Percentiles rank a stretch among this genome's conserved stretches.
Evolutionary conservation across 176 grass and related monocot species (phyloP).

Genomic region (Paspalum notatum): DNA sequence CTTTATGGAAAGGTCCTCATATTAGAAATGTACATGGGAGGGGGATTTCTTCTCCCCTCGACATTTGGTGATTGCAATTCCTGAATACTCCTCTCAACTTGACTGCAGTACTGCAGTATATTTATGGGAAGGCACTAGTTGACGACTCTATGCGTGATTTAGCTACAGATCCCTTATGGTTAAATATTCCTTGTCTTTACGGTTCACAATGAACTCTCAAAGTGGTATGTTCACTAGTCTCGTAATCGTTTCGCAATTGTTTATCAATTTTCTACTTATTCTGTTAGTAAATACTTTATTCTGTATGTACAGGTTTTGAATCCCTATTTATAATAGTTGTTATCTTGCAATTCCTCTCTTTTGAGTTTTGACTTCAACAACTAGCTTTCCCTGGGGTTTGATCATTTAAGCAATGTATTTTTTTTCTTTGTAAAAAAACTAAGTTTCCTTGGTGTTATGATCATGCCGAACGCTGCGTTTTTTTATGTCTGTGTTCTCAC

Average conservation of each 20-base stretch:
- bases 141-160: constrained; percentile 22
- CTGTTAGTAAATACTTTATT: too few species aligned
- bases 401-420: too few species aligned
- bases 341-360: too few species aligned
- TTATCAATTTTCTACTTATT: too few species aligned
- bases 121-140: constrained; percentile 13
- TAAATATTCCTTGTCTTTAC: constrained; percentile 29
- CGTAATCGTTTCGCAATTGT: too few species aligned
- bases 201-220: constrained; percentile 32
- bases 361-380: neutral
- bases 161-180: constrained; percentile 21
- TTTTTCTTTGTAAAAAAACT: too few species aligned
- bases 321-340: too few species aligned
- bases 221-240: constrained; percentile 36
- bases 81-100: constrained; percentile 16
- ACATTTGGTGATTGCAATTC: constrained; percentile 15
- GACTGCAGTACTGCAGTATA: neutral
- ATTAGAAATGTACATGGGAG: constrained; percentile 21
- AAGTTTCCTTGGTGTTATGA: too few species aligned
- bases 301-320: too few species aligned
- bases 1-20: neutral
- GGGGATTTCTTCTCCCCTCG: constrained; percentile 22
- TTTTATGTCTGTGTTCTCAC: neutral
- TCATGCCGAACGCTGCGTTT: too few species aligned
- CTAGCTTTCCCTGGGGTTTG: too few species aligned